Base-by-base conservation (phyloP, 805 yeast species). In the Yamadazyma sp. region DNA sequence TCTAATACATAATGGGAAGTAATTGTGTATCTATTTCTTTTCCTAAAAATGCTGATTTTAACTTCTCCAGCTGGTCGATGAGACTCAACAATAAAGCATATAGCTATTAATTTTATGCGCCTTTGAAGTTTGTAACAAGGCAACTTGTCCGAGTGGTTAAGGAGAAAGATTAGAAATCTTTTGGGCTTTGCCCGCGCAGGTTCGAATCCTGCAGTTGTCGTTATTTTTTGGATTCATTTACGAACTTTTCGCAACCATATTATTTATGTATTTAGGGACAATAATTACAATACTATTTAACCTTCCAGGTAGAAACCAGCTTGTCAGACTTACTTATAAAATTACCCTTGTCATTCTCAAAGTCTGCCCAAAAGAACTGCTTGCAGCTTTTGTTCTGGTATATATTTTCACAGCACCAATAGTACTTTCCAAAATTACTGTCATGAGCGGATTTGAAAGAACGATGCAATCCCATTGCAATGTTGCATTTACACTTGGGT, bases 331-430 rank as follows among this genome's bases (percentile, higher is more conserved):
- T 52, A 0, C 78, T 67, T 6, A 53, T 47, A 17, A 59, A 54
- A 25, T 61, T 54, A n/a, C 52, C 54, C 3, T 61, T 50, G 4
- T 42, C 46, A 12, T 60, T 52, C 5, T 29, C 35, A 40, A 77
- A 75, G 37, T 73, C 65, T 0, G 80, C 82, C 68, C 72, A 76
- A 39, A 70, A 61, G 33, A 73, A 70, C 1, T 73, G 68, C 2
- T 69, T 58, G 42, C 84, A 78, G 16, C 70, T 73, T 22, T 61
- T 59, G 28, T 65, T 67, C 31, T 50, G 54, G 46, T 73, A 75
- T 15, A 61, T 53, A 5, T 69, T 59, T 38, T 72, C 71, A 49
- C 93, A 84, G 47, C 70, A 65, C 90, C 91, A 84, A 15, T 80
- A 71, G 49, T 84, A 84, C 37, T 68, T 67, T 4, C 84, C 84